phyloP scores from a whole-genome alignment of 164 flowering plant genomes.

The Houttuynia cordata region DNA sequence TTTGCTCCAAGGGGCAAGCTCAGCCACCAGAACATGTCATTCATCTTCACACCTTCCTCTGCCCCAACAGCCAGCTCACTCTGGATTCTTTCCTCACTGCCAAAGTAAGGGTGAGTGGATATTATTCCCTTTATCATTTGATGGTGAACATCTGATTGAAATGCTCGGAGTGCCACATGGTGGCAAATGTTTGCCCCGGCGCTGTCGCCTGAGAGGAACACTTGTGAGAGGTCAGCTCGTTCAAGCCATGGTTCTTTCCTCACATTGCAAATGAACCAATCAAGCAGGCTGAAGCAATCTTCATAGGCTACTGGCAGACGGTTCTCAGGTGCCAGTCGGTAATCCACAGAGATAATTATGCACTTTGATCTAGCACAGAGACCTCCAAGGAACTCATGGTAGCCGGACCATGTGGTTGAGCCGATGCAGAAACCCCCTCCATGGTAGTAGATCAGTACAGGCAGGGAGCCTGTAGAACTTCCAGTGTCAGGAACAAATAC shows the following conservation, averaged over 20 bases:
- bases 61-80: conserved; percentile 28
- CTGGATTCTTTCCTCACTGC: conserved; percentile 43
- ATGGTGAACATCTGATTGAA: not conserved
- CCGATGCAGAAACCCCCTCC: conserved; percentile 96
- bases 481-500: conserved; percentile 38
- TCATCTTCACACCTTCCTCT: conserved; percentile 20
- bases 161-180: conserved; percentile 30
- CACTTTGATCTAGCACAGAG: conserved; percentile 28
- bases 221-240: conserved; percentile 41
- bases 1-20: conserved; percentile 51
- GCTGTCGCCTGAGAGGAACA: conserved; percentile 80
- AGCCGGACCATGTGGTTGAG: conserved; percentile 74
- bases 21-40: conserved; percentile 65
- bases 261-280: conserved; percentile 33
- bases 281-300: conserved; percentile 41
- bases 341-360: conserved; percentile 63
- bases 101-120: conserved; percentile 59
- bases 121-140: conserved; percentile 29
- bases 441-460: conserved; percentile 63
- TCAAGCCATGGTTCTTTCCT: conserved; percentile 39
- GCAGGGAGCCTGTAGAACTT: conserved; percentile 13
- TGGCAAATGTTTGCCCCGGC: conserved; percentile 81
- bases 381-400: conserved; percentile 56
- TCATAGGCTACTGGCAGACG: conserved; percentile 62
- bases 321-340: conserved; percentile 73